Base-by-base conservation (phyloP, 192 early-diverging fungal genomes). In the Chytriomyces hyalinus region DNA sequence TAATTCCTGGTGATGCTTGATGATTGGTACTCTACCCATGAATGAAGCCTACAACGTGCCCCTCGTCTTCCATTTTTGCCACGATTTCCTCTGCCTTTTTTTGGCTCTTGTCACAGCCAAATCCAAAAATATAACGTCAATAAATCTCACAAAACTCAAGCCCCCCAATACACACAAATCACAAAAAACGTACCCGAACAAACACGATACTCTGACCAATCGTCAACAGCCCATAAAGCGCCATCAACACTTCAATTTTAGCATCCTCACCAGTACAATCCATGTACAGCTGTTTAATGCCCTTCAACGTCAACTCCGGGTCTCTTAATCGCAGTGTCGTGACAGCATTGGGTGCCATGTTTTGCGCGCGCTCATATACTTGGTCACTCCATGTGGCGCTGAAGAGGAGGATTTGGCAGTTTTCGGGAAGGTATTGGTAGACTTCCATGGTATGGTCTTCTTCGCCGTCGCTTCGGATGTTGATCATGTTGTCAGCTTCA, bases 161-260 rank as follows among this genome's bases (percentile, higher is more conserved):
- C 53, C 53, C 0, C 53, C 3, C 3, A 2, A 2, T 2, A 17
- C 3, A 57, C 53, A 17, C 0, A 20, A 11, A 11, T 2, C 11
- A 11, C 49, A n/a, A 8, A 20, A 5, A 44, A n/a, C 65, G 65
- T 84, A 90, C 89, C 80, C 84, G 85, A 53, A 92, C 92, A 80
- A 95, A 95, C 26, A 95, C 93, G 28, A 95, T 94, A 77, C 92
- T 94, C 83, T 95, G 94, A 47, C 92, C 88, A 6, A 94, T 88
- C 0, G 93, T 92, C 81, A 94, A 82, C 67, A 95, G 78, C 17
- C 77, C 77, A 47, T 78, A 78, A 6, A 78, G 70, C n/a, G 47
- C 53, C 11, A 26, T 45, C 10, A 78, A 60, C 61, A 45, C 76
- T 36, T 78, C 61, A 20, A 68, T 63, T 77, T 94, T 94, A 71